These are phyloP conservation scores for sweet orange (Citrus sinensis) DNA, from an alignment of 345 rosid species.

Conservation along the genomic window DNA sequence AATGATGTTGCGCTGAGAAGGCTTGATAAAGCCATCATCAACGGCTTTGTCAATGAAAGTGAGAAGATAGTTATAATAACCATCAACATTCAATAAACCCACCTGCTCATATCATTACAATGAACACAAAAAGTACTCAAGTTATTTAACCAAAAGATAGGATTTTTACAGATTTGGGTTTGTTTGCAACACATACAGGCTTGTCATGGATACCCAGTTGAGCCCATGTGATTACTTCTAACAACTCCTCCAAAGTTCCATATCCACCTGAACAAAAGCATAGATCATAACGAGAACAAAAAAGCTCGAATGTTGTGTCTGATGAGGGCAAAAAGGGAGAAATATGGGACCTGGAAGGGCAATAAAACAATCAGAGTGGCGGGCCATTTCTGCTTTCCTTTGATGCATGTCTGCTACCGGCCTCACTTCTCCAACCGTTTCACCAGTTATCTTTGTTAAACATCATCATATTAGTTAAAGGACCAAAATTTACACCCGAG, in stretches of 20 bases:
- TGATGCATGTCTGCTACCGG: constrained; percentile 96
- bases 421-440: constrained; percentile 80
- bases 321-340: not conserved
- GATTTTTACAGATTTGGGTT: not conserved
- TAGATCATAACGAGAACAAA: not conserved
- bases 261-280: constrained; percentile 63
- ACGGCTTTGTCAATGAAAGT: constrained; percentile 94
- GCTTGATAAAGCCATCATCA: constrained; percentile 90
- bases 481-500: not conserved
- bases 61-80: constrained; percentile 79
- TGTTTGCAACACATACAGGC: constrained; percentile 55
- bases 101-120: constrained; percentile 43
- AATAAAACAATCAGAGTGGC: constrained; percentile 90
- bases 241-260: constrained; percentile 84
- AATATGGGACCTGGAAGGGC: constrained; percentile 78
- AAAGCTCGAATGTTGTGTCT: not conserved
- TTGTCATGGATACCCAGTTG: constrained; percentile 95
- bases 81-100: constrained; percentile 94
- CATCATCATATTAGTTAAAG: not conserved
- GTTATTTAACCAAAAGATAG: not conserved
- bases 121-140: not conserved
- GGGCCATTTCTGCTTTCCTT: constrained; percentile 96
- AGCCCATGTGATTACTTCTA: constrained; percentile 94
- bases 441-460: constrained; percentile 50
- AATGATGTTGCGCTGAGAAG: constrained; percentile 81